Percentiles rank a stretch among this genome's conserved stretches.
Evolutionary conservation across 2,329 filamentous ascomycete species (phyloP).

Genomic region (Trichoderma sp.): DNA sequence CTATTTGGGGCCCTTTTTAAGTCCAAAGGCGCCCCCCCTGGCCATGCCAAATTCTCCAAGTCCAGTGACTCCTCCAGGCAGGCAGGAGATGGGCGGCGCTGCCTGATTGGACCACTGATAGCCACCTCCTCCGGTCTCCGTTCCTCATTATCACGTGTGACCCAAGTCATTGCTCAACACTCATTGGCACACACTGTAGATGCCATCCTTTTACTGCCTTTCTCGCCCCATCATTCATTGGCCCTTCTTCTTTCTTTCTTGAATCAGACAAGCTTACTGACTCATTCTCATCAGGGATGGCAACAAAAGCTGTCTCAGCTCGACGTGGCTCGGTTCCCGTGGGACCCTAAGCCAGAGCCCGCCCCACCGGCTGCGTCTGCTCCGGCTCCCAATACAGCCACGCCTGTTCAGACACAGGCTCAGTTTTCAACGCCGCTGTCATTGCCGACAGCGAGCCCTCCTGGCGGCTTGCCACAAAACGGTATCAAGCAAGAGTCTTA

Average conservation of each 20-base stretch:
- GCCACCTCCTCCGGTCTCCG: not conserved
- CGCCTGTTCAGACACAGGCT: constrained; percentile 31
- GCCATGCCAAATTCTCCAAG: not conserved
- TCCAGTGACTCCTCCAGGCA: constrained; percentile 17
- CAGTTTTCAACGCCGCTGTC: constrained; percentile 34
- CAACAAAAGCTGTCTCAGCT: constrained; percentile 84
- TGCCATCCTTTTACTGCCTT: not conserved
- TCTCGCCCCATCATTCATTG: not conserved
- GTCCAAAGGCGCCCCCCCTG: constrained; percentile 31
- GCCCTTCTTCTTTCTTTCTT: not conserved
- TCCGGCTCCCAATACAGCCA: constrained; percentile 25
- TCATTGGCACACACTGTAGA: not conserved
- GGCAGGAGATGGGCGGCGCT: not conserved
- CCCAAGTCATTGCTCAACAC: not conserved
- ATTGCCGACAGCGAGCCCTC: constrained; percentile 31
- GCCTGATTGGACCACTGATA: constrained; percentile 19
- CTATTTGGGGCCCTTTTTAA: constrained; percentile 60
- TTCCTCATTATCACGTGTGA: constrained; percentile 13
- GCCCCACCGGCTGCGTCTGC: constrained; percentile 36
- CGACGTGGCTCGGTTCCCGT: constrained; percentile 84
- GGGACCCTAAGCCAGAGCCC: constrained; percentile 84
- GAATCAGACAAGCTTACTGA: not conserved
- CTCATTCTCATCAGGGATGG: constrained; percentile 66
- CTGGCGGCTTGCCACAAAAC: constrained; percentile 33
- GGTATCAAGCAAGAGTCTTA: constrained; percentile 44